These are phyloP conservation scores for Metschnikowia similis DNA, from an alignment of 805 yeast genomes.

Conservation along the genomic window DNA sequence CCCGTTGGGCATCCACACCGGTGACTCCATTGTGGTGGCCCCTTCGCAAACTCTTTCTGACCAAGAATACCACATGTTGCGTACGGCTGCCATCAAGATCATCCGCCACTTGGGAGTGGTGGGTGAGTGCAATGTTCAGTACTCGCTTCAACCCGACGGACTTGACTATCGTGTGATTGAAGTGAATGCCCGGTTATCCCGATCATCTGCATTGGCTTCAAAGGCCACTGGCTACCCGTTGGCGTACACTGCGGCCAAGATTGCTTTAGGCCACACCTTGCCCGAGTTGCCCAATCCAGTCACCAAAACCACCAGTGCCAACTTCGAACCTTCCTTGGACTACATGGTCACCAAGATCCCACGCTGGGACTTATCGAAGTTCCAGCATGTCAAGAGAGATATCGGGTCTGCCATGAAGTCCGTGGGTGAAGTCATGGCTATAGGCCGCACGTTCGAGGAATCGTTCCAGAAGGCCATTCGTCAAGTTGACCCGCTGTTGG, in stretches of 20 bases:
- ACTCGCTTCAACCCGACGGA: conserved; percentile 93
- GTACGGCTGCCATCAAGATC: conserved; percentile 95
- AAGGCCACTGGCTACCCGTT: conserved; percentile 98
- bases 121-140: conserved; percentile 98
- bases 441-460: conserved; percentile 96
- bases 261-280: conserved; percentile 89
- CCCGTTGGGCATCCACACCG: conserved; percentile 97
- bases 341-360: conserved; percentile 97
- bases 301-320: conserved; percentile 92
- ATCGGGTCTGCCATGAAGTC: conserved; percentile 97
- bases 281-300: conserved; percentile 96
- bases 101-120: conserved; percentile 98
- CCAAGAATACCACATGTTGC: conserved; percentile 96
- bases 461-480: conserved; percentile 96
- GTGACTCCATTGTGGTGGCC: conserved; percentile 98
- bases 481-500: conserved; percentile 85
- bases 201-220: conserved; percentile 97
- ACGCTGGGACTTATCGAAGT: conserved; percentile 95
- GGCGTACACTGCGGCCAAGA: conserved; percentile 97
- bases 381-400: conserved; percentile 89
- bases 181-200: conserved; percentile 93
- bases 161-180: conserved; percentile 94
- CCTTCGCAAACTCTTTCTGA: conserved; percentile 97
- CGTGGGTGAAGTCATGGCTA: conserved; percentile 99
- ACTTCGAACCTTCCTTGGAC: conserved; percentile 95